Evolutionary conservation across 805 yeast species (phyloP).

Genomic region (Deakozyma indianensis): DNA sequence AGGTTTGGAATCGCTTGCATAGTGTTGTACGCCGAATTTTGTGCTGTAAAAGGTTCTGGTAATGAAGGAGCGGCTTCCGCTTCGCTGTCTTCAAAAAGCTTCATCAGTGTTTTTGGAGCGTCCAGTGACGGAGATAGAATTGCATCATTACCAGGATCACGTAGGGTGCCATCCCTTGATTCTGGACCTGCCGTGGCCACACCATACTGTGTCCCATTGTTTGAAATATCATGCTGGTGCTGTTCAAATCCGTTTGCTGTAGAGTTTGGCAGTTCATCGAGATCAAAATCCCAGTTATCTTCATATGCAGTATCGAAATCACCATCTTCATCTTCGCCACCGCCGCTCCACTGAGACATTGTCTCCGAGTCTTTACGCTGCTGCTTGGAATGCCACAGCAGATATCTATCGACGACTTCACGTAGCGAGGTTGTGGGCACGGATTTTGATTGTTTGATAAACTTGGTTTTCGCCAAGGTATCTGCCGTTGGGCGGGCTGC

Average conservation of each 20-base stretch:
- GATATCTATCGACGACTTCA: slow-evolving; percentile 49
- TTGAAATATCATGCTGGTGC: neutral
- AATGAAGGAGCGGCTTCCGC: slow-evolving; percentile 1
- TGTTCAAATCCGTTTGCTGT: slow-evolving; percentile 1
- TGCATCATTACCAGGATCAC: neutral
- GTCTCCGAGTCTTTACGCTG: slow-evolving; percentile 31
- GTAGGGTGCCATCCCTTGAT: neutral
- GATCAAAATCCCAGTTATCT: slow-evolving; percentile 17
- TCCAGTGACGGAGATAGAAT: neutral
- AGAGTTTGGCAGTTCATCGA: slow-evolving; percentile 6
- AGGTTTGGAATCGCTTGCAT: slow-evolving; percentile 6
- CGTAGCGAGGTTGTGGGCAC: slow-evolving; percentile 46
- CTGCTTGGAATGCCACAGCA: slow-evolving; percentile 37
- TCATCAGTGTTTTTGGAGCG: neutral
- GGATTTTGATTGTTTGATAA: slow-evolving; percentile 48
- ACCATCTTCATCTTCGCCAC: slow-evolving; percentile 10
- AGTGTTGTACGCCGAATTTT: neutral
- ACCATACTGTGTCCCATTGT: neutral
- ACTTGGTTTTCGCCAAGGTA: slow-evolving; percentile 59
- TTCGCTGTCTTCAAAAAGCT: neutral
- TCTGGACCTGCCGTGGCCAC: neutral
- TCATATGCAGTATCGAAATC: slow-evolving; percentile 30
- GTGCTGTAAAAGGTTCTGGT: slow-evolving; percentile 3
- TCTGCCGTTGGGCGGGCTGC: slow-evolving; percentile 80
- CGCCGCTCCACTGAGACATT: slow-evolving; percentile 17